phyloP scores from a whole-genome alignment of 2,329 filamentous ascomycete genomes.

The Nigrospora osmanthi region DNA sequence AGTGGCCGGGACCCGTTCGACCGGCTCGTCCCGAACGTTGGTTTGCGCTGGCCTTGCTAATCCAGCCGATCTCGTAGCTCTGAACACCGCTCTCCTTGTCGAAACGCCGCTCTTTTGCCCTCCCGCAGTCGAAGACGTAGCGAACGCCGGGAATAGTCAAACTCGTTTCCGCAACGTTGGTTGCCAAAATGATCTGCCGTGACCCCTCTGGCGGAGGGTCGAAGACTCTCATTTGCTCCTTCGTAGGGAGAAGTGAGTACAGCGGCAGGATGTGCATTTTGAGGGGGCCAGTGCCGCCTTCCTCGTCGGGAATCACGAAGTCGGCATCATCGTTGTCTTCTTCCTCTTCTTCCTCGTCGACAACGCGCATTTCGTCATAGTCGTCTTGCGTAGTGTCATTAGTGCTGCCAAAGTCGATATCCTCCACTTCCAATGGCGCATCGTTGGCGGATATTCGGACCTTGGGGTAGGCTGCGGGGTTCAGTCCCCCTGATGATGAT shows the following conservation, averaged over 20 bases:
- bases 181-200: slow-evolving; percentile 81
- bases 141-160: slow-evolving; percentile 91
- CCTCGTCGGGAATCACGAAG: slow-evolving; percentile 60
- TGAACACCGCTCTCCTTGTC: slow-evolving; percentile 86
- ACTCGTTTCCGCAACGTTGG: slow-evolving; percentile 95
- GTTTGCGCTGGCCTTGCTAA: slow-evolving; percentile 91
- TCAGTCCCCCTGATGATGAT: slow-evolving; percentile 53
- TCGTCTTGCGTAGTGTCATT: slow-evolving; percentile 64
- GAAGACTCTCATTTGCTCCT: slow-evolving; percentile 87
- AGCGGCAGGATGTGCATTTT: slow-evolving; percentile 87
- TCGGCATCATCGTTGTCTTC: slow-evolving; percentile 59
- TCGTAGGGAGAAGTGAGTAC: slow-evolving; percentile 85
- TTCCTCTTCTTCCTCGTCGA: slow-evolving; percentile 52
- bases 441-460: slow-evolving; percentile 72
- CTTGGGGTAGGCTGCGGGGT: slow-evolving; percentile 50
- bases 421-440: slow-evolving; percentile 74
- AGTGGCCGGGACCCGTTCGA: slow-evolving; percentile 91
- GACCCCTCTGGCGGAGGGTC: slow-evolving; percentile 75
- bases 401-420: slow-evolving; percentile 70
- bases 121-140: slow-evolving; percentile 92
- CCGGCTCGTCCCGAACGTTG: slow-evolving; percentile 91
- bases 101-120: slow-evolving; percentile 87
- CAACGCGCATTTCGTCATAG: slow-evolving; percentile 36
- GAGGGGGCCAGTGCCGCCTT: slow-evolving; percentile 53
- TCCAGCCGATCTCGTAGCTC: slow-evolving; percentile 92